Conservation (phyloP, 345 rosid species). For the Excoecaria agallocha region DNA sequence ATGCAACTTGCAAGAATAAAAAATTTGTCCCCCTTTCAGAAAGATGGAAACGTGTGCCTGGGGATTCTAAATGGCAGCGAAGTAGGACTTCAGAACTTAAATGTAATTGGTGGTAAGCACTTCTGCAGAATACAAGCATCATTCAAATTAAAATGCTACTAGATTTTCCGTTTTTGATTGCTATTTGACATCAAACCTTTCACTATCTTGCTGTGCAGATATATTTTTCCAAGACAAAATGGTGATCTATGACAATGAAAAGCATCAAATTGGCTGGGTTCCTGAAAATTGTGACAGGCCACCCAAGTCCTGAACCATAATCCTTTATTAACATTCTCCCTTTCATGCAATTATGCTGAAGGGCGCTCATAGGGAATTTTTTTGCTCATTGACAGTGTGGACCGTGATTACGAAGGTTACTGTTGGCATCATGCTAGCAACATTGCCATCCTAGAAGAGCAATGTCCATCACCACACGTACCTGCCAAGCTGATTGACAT, state of each 20-base stretch:
- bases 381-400: constrained; percentile 47
- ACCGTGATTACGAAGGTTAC: constrained; percentile 37
- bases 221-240: constrained; percentile 58
- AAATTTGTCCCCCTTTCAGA: constrained; percentile 32
- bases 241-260: constrained; percentile 78
- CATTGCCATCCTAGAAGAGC: constrained; percentile 35
- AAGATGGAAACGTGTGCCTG: constrained; percentile 70
- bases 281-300: constrained; percentile 53
- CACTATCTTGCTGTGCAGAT: constrained; percentile 33
- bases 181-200: background rate
- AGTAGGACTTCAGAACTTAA: constrained; percentile 42
- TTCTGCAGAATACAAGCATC: background rate
- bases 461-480: constrained; percentile 15
- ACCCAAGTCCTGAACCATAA: constrained; percentile 53
- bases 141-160: background rate
- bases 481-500: background rate
- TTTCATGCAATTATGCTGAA: constrained; percentile 11
- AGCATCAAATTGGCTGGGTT: constrained; percentile 68
- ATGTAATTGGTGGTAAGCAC: constrained; percentile 66
- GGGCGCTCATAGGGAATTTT: constrained; percentile 27
- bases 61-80: constrained; percentile 75
- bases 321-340: constrained; percentile 20
- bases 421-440: constrained; percentile 42
- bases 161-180: background rate
- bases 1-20: background rate